A percentile compares a stretch with the other conserved stretches of the same genome.
Conservation (phyloP, 192 early-diverging fungal species). For the Dissophora globulifera region DNA sequence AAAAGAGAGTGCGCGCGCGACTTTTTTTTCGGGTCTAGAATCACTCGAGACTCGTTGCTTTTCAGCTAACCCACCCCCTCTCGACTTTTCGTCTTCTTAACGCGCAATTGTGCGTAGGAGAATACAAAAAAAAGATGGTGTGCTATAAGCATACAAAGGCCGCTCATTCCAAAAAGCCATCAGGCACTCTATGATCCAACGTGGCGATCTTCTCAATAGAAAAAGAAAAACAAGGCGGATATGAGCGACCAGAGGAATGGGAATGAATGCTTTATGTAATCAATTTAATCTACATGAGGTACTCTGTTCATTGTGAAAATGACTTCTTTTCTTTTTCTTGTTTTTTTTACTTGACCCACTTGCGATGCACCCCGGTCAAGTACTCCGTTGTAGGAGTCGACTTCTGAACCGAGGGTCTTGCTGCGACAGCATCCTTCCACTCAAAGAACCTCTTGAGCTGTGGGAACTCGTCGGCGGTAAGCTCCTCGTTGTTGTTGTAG, state of each 20-base stretch:
- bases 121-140: constrained; percentile 83
- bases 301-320: too few species aligned
- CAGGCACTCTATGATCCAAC: constrained; percentile 94
- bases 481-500: constrained; percentile 31
- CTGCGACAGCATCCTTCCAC: constrained; percentile 46
- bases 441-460: constrained; percentile 46
- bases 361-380: constrained; percentile 25
- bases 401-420: constrained; percentile 28
- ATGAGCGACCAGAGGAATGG: not conserved
- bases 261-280: too few species aligned
- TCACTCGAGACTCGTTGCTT: not conserved
- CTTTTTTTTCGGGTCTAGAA: too few species aligned
- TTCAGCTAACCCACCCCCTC: not conserved
- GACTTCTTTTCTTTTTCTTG: not conserved
- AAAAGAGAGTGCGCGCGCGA: too few species aligned
- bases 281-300: too few species aligned
- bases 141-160: constrained; percentile 88
- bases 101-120: constrained; percentile 93
- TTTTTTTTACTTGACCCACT: constrained; percentile 36
- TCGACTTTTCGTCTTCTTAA: constrained; percentile 47
- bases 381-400: constrained; percentile 32
- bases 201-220: constrained; percentile 90
- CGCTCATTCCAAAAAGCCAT: constrained; percentile 89
- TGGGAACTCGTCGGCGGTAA: constrained; percentile 24
- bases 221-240: not conserved